Evolutionary conservation across 2,329 filamentous ascomycete genomes (phyloP).

Genomic region (Penicillium sp.): DNA sequence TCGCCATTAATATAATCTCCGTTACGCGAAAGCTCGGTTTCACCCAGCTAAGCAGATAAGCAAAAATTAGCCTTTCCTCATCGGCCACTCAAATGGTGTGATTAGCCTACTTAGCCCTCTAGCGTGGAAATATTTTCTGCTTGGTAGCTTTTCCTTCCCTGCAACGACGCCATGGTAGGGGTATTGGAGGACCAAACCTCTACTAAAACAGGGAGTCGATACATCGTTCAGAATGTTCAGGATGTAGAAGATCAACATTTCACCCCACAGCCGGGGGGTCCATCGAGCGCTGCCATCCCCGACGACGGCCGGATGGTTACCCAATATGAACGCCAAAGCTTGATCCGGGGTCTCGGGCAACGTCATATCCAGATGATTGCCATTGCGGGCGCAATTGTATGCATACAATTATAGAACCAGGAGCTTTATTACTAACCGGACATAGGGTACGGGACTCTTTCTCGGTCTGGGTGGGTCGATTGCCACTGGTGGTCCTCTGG

Average conservation of each 20-base stretch:
- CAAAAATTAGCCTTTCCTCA: constrained; percentile 12
- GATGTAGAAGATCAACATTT: constrained; percentile 17
- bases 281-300: constrained; percentile 1
- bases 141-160: neutral
- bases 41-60: constrained; percentile 5
- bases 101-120: constrained; percentile 7
- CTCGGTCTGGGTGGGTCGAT: constrained; percentile 52
- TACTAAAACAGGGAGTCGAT: constrained; percentile 12
- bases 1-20: neutral
- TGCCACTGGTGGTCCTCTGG: constrained; percentile 50
- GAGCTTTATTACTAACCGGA: neutral
- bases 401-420: neutral
- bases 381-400: constrained; percentile 44
- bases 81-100: constrained; percentile 22
- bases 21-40: neutral
- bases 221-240: constrained; percentile 16
- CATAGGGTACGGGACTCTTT: constrained; percentile 49
- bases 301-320: constrained; percentile 26
- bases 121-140: constrained; percentile 5
- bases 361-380: constrained; percentile 47
- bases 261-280: neutral
- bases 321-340: constrained; percentile 48
- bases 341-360: constrained; percentile 46
- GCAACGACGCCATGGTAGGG: constrained; percentile 11
- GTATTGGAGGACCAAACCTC: constrained; percentile 5